A percentile compares a stretch with the other conserved stretches of the same genome.
Conservation (phyloP, 441 rosid genomes). For the Macaranga tanarius region DNA sequence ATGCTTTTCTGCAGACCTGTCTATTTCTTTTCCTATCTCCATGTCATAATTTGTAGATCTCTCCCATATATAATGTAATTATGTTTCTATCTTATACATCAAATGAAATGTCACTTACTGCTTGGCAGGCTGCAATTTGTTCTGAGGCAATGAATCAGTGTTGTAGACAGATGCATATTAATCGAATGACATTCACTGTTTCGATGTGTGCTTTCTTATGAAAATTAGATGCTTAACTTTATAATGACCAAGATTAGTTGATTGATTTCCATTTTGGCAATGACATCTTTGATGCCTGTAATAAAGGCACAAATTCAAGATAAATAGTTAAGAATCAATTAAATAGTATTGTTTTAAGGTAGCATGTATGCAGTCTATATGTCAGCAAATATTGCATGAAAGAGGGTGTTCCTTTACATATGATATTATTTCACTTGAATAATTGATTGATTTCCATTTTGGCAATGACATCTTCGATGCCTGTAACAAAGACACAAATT, state of each 20-base stretch:
- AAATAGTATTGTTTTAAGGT: background rate
- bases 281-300: background rate
- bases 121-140: background rate
- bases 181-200: background rate
- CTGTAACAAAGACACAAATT: background rate
- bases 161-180: background rate
- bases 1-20: background rate
- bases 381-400: background rate
- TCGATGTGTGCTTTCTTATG: background rate
- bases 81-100: background rate
- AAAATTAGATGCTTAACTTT: conserved; percentile 4
- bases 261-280: background rate
- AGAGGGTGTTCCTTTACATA: conserved; percentile 4
- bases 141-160: background rate
- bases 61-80: background rate
- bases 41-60: background rate
- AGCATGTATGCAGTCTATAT: background rate
- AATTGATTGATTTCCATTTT: background rate
- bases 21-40: background rate
- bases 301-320: background rate
- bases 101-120: background rate
- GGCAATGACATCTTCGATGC: background rate
- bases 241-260: background rate
- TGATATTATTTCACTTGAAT: background rate
- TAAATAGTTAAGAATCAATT: background rate